Conservation (phyloP, 2,329 filamentous ascomycete species). For the Neocucurbitaria cava region DNA sequence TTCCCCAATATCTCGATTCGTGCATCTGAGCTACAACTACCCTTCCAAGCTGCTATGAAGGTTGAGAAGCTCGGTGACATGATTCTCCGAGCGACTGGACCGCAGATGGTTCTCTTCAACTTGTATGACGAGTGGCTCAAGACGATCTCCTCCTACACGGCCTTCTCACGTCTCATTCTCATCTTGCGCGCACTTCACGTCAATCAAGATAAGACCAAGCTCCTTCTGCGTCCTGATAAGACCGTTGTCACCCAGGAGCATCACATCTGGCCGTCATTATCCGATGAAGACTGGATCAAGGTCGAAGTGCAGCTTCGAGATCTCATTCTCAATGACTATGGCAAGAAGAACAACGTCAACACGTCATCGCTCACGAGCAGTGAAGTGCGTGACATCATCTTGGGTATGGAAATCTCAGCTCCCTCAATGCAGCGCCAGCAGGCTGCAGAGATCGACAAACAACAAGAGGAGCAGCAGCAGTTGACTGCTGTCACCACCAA, state of each 20-base stretch:
- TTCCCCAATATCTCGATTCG: slow-evolving; percentile 99
- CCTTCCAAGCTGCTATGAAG: slow-evolving; percentile 99
- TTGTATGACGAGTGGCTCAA: slow-evolving; percentile 99
- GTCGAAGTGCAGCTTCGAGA: slow-evolving; percentile 97
- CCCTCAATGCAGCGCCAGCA: slow-evolving; percentile 98
- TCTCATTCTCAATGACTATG: slow-evolving; percentile 96
- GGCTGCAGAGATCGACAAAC: slow-evolving; percentile 98
- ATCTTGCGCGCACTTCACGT: slow-evolving; percentile 95
- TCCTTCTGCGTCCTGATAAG: slow-evolving; percentile 94
- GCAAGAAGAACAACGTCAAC: slow-evolving; percentile 99
- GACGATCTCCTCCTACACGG: slow-evolving; percentile 97
- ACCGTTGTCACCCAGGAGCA: slow-evolving; percentile 98
- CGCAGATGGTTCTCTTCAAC: slow-evolving; percentile 99
- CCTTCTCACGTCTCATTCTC: slow-evolving; percentile 92
- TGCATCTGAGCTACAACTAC: slow-evolving; percentile 93
- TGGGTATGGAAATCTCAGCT: slow-evolving; percentile 99
- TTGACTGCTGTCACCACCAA: slow-evolving; percentile 97
- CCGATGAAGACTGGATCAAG: slow-evolving; percentile 99
- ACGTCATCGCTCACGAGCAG: slow-evolving; percentile 94
- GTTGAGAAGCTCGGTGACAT: slow-evolving; percentile 99
- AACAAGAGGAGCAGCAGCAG: slow-evolving; percentile 95
- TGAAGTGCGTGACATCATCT: slow-evolving; percentile 96
- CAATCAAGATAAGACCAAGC: slow-evolving; percentile 97
- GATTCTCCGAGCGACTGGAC: slow-evolving; percentile 96
- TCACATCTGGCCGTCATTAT: slow-evolving; percentile 95